Conservation (phyloP, 805 yeast genomes). For the Candida chilensis region DNA sequence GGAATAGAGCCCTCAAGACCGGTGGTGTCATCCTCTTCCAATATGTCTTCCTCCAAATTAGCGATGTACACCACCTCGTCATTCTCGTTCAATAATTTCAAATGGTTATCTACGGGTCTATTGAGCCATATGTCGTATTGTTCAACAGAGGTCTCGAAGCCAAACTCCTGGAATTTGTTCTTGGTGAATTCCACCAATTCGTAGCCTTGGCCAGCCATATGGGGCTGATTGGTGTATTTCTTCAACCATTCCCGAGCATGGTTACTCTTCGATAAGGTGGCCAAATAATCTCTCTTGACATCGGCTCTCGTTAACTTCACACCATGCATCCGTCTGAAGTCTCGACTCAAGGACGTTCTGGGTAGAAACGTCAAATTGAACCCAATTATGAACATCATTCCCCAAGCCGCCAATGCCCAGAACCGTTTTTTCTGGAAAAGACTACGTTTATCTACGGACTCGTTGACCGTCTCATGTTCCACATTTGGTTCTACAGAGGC, state of each 20-base stretch:
- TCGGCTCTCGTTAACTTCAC: slow-evolving; percentile 59
- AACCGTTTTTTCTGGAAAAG: slow-evolving; percentile 21
- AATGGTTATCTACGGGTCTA: slow-evolving; percentile 36
- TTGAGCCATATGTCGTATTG: slow-evolving; percentile 49
- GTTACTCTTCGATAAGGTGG: slow-evolving; percentile 21
- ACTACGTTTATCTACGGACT: background rate
- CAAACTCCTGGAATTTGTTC: slow-evolving; percentile 38
- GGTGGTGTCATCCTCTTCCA: slow-evolving; percentile 29
- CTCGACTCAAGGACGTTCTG: slow-evolving; percentile 74
- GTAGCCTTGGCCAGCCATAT: slow-evolving; percentile 36
- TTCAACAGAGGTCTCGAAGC: slow-evolving; percentile 40
- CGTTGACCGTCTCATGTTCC: background rate
- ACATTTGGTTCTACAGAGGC: too few relatives aligned
- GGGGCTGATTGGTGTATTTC: slow-evolving; percentile 29
- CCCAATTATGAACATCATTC: slow-evolving; percentile 39
- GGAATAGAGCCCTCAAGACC: slow-evolving; percentile 27
- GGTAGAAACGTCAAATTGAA: slow-evolving; percentile 73
- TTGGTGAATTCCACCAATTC: slow-evolving; percentile 39
- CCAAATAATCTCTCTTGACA: slow-evolving; percentile 52
- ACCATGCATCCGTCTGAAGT: slow-evolving; percentile 67
- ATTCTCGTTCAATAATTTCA: slow-evolving; percentile 22
- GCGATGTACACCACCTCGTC: slow-evolving; percentile 34
- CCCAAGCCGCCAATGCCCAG: slow-evolving; percentile 35
- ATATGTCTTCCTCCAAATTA: slow-evolving; percentile 37
- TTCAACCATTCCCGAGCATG: slow-evolving; percentile 23